phyloP scores from a whole-genome alignment of 2,329 filamentous ascomycete genomes.

The Xylaria sp. region DNA sequence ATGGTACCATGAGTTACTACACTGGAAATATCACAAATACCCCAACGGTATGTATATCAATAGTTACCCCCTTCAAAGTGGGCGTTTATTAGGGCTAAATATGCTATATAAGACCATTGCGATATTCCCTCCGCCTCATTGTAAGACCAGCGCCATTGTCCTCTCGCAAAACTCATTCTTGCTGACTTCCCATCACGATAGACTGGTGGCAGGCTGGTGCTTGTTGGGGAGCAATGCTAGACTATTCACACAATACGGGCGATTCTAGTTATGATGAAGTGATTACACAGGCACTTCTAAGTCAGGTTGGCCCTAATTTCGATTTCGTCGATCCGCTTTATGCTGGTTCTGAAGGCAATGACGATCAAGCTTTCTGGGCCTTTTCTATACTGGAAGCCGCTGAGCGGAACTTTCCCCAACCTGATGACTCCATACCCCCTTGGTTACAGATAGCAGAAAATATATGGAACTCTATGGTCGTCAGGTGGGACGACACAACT shows the following conservation, averaged over 20 bases:
- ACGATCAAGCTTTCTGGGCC: slow-evolving; percentile 81
- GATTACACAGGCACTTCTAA: slow-evolving; percentile 68
- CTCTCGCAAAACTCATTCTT: slow-evolving; percentile 24
- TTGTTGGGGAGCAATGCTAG: slow-evolving; percentile 74
- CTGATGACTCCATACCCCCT: slow-evolving; percentile 64
- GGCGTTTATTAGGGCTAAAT: slow-evolving; percentile 22
- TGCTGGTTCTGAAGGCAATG: slow-evolving; percentile 73
- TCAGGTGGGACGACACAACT: slow-evolving; percentile 74
- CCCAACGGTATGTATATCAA: slow-evolving; percentile 51
- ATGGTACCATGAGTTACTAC: slow-evolving; percentile 72
- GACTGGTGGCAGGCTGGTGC: slow-evolving; percentile 75
- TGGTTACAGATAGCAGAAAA: slow-evolving; percentile 77
- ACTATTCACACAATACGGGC: slow-evolving; percentile 75
- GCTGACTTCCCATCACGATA: slow-evolving; percentile 35
- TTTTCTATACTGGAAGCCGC: slow-evolving; percentile 75
- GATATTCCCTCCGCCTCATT: slow-evolving; percentile 74
- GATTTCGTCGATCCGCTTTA: slow-evolving; percentile 71
- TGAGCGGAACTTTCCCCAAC: slow-evolving; percentile 74
- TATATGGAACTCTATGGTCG: slow-evolving; percentile 76
- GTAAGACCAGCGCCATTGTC: slow-evolving; percentile 46
- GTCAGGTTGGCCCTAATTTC: slow-evolving; percentile 65
- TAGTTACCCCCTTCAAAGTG: neutral
- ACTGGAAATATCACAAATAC: slow-evolving; percentile 68
- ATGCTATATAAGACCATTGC: slow-evolving; percentile 61
- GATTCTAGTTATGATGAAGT: slow-evolving; percentile 71